phyloP scores from a whole-genome alignment of 768 basidiomycete genomes.

The Neoboletus brunneissimus region DNA sequence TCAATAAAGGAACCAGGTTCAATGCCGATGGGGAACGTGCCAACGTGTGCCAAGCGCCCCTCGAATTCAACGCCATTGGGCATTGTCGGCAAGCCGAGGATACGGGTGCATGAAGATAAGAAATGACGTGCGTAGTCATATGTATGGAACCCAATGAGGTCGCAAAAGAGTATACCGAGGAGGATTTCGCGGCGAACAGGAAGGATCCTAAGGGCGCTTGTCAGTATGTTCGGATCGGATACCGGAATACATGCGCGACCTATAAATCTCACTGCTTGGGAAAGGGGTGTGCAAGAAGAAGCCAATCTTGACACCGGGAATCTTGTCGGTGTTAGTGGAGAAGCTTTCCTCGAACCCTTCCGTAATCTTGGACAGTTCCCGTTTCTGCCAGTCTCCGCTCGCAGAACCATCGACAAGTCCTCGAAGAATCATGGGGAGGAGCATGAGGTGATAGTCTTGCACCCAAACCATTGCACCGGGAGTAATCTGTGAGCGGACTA shows the following conservation, averaged over 20 bases:
- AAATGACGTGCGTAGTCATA: slow-evolving; percentile 99
- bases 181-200: slow-evolving; percentile 97
- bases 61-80: slow-evolving; percentile 98
- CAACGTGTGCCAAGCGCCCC: slow-evolving; percentile 92
- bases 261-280: slow-evolving; percentile 95
- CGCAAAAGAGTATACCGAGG: slow-evolving; percentile 93
- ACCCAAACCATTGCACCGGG: slow-evolving; percentile 98
- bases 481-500: slow-evolving; percentile 70
- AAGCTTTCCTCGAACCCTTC: slow-evolving; percentile 61
- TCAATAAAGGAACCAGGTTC: slow-evolving; percentile 91
- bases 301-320: slow-evolving; percentile 86
- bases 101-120: slow-evolving; percentile 96
- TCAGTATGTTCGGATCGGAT: slow-evolving; percentile 10
- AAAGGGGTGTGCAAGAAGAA: slow-evolving; percentile 99
- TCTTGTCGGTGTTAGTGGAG: slow-evolving; percentile 35
- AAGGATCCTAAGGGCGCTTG: slow-evolving; percentile 61
- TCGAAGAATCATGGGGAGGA: slow-evolving; percentile 93
- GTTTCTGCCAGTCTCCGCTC: slow-evolving; percentile 52
- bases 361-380: slow-evolving; percentile 65
- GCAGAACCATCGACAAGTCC: slow-evolving; percentile 75
- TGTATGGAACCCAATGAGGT: slow-evolving; percentile 98
- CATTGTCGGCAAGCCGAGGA: slow-evolving; percentile 92
- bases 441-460: slow-evolving; percentile 97
- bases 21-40: slow-evolving; percentile 99
- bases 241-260: slow-evolving; percentile 48